Conservation (phyloP, 345 rosid species). For the Syzygium jambos region DNA sequence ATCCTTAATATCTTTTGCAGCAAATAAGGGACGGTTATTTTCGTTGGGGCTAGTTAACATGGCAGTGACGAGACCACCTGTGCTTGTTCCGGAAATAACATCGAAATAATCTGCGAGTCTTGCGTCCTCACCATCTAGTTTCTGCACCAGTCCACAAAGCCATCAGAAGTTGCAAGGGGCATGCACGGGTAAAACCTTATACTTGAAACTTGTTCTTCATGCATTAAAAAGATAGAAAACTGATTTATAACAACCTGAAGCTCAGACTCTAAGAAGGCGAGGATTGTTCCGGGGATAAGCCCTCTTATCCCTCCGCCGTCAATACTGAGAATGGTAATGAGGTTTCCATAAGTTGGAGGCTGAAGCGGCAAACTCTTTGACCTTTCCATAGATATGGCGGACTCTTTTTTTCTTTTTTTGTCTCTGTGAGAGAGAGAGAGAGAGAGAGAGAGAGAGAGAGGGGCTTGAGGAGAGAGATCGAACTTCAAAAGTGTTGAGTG, state of each 20-base stretch:
- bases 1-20: slow-evolving; percentile 22
- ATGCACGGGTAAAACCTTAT: not conserved
- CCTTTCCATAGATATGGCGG: not conserved
- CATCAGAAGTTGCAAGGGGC: not conserved
- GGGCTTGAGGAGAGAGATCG: not conserved
- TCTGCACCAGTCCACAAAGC: slow-evolving; percentile 1
- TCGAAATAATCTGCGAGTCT: slow-evolving; percentile 29
- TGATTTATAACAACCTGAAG: slow-evolving; percentile 16
- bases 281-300: slow-evolving; percentile 22
- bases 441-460: not conserved
- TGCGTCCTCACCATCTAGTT: slow-evolving; percentile 24
- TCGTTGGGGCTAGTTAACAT: slow-evolving; percentile 26
- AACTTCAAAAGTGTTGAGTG: not conserved
- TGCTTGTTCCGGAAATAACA: slow-evolving; percentile 26
- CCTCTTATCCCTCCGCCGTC: slow-evolving; percentile 46
- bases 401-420: not conserved
- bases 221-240: not conserved
- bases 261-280: slow-evolving; percentile 19
- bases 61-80: slow-evolving; percentile 32
- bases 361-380: not conserved
- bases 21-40: slow-evolving; percentile 22
- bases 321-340: slow-evolving; percentile 27
- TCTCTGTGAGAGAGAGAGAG: not conserved
- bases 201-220: not conserved
- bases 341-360: slow-evolving; percentile 22